Evolutionary conservation across 352 stramenopile species (phyloP).

Genomic region (Phytophthora multivora): DNA sequence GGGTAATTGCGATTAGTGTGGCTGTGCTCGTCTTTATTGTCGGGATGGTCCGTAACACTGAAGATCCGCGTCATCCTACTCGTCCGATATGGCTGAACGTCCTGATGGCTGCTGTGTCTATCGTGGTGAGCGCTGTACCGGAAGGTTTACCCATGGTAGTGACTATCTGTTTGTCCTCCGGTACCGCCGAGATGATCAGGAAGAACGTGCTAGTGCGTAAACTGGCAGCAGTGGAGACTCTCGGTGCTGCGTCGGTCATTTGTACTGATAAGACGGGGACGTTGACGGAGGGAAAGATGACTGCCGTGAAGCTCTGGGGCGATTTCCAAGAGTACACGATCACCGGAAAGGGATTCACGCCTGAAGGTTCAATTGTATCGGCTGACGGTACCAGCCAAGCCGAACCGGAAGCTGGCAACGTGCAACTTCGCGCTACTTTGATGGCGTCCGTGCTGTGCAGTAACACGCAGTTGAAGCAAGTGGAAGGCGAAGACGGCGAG

Average conservation of each 20-base stretch:
- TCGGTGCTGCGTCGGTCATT: slow-evolving; percentile 92
- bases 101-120: slow-evolving; percentile 94
- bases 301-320: slow-evolving; percentile 75
- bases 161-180: slow-evolving; percentile 77
- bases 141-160: slow-evolving; percentile 85
- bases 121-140: slow-evolving; percentile 75
- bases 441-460: slow-evolving; percentile 72
- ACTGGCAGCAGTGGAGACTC: slow-evolving; percentile 79
- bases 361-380: slow-evolving; percentile 56
- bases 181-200: slow-evolving; percentile 75
- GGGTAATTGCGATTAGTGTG: slow-evolving; percentile 84
- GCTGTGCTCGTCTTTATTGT: slow-evolving; percentile 91
- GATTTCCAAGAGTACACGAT: slow-evolving; percentile 74
- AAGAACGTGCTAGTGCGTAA: slow-evolving; percentile 88
- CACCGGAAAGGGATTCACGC: slow-evolving; percentile 66
- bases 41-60: slow-evolving; percentile 62
- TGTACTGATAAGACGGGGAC: slow-evolving; percentile 96
- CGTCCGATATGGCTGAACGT: slow-evolving; percentile 91
- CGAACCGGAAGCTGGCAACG: slow-evolving; percentile 43
- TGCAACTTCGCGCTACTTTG: slow-evolving; percentile 63
- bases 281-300: slow-evolving; percentile 91
- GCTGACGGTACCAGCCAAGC: slow-evolving; percentile 48
- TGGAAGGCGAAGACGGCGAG: slow-evolving; percentile 51
- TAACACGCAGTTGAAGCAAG: slow-evolving; percentile 73
- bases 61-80: slow-evolving; percentile 68